Evolutionary conservation across 1,139 yeast genomes (phyloP).

Genomic region (Debaryomyces psychrophilus): DNA sequence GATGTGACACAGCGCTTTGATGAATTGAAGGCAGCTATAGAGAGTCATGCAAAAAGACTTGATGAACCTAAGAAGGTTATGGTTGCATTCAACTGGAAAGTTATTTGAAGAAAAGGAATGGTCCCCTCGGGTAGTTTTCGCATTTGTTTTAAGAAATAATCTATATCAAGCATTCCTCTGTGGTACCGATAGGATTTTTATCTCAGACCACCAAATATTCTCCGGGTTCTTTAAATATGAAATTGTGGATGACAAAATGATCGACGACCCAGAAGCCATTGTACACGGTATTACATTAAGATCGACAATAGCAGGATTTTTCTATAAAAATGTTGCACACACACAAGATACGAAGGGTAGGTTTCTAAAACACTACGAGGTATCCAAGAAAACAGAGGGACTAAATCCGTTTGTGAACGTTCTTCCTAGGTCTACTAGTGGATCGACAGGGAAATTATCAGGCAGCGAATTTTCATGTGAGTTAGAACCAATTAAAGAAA

Average conservation of each 20-base stretch:
- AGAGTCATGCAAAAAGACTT: too few species aligned
- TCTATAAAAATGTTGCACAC: slow-evolving; percentile 6
- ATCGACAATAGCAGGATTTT: slow-evolving; percentile 10
- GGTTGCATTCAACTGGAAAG: too few species aligned
- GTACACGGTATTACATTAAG: slow-evolving; percentile 9
- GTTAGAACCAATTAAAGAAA: slow-evolving; percentile 4
- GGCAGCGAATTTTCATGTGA: not conserved
- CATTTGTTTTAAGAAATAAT: too few species aligned
- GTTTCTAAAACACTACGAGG: slow-evolving; percentile 1
- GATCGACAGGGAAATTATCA: not conserved
- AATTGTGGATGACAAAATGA: slow-evolving; percentile 1
- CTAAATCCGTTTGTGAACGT: slow-evolving; percentile 6
- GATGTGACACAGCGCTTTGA: not conserved
- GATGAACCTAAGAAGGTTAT: too few species aligned
- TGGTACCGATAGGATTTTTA: too few species aligned
- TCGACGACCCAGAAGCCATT: slow-evolving; percentile 10
- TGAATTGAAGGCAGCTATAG: too few species aligned
- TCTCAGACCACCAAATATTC: too few species aligned
- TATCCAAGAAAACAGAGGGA: slow-evolving; percentile 2
- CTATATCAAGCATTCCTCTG: too few species aligned
- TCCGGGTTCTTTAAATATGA: too few species aligned
- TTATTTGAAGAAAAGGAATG: too few species aligned
- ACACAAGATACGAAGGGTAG: slow-evolving; percentile 3
- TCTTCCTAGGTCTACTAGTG: not conserved
- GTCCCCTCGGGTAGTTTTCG: too few species aligned